phyloP scores from a whole-genome alignment of 2,329 filamentous ascomycete species.

The Scedosporium minutisporum region DNA sequence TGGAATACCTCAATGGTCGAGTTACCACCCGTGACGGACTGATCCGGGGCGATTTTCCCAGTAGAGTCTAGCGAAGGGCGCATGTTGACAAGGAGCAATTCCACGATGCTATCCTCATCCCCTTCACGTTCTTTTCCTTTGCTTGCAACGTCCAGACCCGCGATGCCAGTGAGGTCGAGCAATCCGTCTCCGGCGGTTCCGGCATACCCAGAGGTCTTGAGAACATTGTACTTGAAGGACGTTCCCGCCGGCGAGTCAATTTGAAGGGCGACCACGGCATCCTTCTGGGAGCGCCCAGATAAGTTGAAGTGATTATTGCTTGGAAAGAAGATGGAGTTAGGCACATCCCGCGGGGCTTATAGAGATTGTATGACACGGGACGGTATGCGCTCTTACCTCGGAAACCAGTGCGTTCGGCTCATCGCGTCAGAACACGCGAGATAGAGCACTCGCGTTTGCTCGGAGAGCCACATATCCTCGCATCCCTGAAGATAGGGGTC shows the following conservation, averaged over 20 bases:
- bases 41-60: slow-evolving; percentile 11
- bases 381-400: slow-evolving; percentile 13
- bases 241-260: slow-evolving; percentile 18
- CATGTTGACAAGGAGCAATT: slow-evolving; percentile 17
- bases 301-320: slow-evolving; percentile 14
- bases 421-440: slow-evolving; percentile 18
- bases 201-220: slow-evolving; percentile 17
- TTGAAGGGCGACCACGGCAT: slow-evolving; percentile 22
- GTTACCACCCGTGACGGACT: slow-evolving; percentile 10
- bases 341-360: no score
- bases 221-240: slow-evolving; percentile 13
- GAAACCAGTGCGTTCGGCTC: slow-evolving; percentile 15
- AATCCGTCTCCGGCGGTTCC: slow-evolving; percentile 21
- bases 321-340: background rate
- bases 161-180: slow-evolving; percentile 20
- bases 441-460: slow-evolving; percentile 19
- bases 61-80: slow-evolving; percentile 17
- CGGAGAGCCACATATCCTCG: slow-evolving; percentile 23
- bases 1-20: slow-evolving; percentile 9
- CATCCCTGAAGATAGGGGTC: slow-evolving; percentile 17
- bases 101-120: slow-evolving; percentile 5
- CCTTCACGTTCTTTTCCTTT: background rate
- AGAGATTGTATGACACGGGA: background rate
- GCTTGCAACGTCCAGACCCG: slow-evolving; percentile 15
- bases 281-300: slow-evolving; percentile 18